phyloP scores from a whole-genome alignment of 2,329 filamentous ascomycete species.

The Botrytis medusae region DNA sequence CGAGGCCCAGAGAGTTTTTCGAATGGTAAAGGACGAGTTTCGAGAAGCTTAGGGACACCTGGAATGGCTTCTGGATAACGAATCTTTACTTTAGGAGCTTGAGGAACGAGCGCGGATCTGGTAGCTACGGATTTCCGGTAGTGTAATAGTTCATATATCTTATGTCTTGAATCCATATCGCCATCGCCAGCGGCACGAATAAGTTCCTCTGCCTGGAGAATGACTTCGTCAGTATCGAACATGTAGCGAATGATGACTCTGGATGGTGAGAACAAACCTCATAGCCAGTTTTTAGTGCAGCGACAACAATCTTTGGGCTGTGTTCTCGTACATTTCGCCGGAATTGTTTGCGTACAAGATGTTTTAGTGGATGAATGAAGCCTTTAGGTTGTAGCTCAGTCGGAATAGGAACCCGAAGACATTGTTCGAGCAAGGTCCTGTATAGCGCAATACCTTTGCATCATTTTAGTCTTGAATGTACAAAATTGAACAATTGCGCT shows the following conservation, averaged over 20 bases:
- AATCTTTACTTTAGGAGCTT: slow-evolving; percentile 18
- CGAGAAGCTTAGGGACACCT: slow-evolving; percentile 49
- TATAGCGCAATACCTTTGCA: slow-evolving; percentile 66
- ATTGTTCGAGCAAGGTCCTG: slow-evolving; percentile 64
- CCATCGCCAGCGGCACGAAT: slow-evolving; percentile 35
- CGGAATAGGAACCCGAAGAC: slow-evolving; percentile 53
- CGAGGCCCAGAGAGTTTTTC: slow-evolving; percentile 52
- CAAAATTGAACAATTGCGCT: slow-evolving; percentile 19
- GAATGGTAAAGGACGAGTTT: slow-evolving; percentile 50
- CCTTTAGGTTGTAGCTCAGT: slow-evolving; percentile 44
- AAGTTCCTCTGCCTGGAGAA: slow-evolving; percentile 34
- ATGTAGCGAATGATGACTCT: neutral
- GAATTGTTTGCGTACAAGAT: slow-evolving; percentile 63
- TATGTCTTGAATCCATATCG: slow-evolving; percentile 25
- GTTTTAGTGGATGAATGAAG: slow-evolving; percentile 48
- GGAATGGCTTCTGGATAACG: slow-evolving; percentile 34
- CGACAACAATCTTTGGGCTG: slow-evolving; percentile 59
- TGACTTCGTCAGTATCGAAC: neutral
- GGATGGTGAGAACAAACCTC: slow-evolving; percentile 46
- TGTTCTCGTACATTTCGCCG: slow-evolving; percentile 56
- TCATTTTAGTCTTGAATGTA: neutral
- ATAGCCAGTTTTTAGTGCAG: slow-evolving; percentile 68
- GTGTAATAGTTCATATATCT: slow-evolving; percentile 41
- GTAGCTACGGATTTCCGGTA: slow-evolving; percentile 24
- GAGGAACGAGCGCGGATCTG: slow-evolving; percentile 15